Evolutionary conservation across 1,284 basidiomycete genomes (phyloP).

Genomic region (Rugosomyces carneus): DNA sequence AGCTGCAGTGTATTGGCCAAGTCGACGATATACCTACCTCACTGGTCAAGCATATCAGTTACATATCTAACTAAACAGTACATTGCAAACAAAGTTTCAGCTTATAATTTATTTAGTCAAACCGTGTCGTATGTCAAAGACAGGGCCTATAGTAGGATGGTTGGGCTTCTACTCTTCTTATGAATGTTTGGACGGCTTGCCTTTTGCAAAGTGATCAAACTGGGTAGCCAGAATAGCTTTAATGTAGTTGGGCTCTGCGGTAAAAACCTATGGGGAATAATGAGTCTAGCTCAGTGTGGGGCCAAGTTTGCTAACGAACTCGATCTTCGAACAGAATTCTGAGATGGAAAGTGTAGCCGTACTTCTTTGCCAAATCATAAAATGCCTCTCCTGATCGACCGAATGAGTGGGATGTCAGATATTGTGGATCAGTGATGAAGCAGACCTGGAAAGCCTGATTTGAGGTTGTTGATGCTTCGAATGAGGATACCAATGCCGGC

Average conservation of each 20-base stretch:
- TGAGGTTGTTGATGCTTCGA: slow-evolving; percentile 21
- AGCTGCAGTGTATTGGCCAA: too few relatives aligned
- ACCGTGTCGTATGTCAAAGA: slow-evolving; percentile 7
- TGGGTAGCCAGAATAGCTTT: slow-evolving; percentile 30
- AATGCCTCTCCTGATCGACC: slow-evolving; percentile 22
- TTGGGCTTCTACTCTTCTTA: not conserved
- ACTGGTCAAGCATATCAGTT: too few relatives aligned
- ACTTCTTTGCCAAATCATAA: slow-evolving; percentile 13
- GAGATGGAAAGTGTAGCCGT: slow-evolving; percentile 27
- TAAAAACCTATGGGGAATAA: slow-evolving; percentile 22
- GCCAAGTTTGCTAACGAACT: slow-evolving; percentile 14
- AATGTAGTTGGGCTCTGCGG: slow-evolving; percentile 35
- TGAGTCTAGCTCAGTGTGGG: not conserved
- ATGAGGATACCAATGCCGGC: slow-evolving; percentile 27
- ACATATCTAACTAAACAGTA: too few relatives aligned
- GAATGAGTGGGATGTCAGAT: not conserved
- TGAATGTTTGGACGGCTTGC: slow-evolving; percentile 15
- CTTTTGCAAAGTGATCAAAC: slow-evolving; percentile 40
- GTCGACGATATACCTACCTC: too few relatives aligned
- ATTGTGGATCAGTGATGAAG: not conserved
- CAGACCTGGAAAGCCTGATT: slow-evolving; percentile 27
- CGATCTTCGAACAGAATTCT: slow-evolving; percentile 28
- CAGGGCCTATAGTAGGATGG: slow-evolving; percentile 9
- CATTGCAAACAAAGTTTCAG: too few relatives aligned
- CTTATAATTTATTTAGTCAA: not conserved